Base-by-base conservation (phyloP, 805 yeast species). In the Pichia exigua region DNA sequence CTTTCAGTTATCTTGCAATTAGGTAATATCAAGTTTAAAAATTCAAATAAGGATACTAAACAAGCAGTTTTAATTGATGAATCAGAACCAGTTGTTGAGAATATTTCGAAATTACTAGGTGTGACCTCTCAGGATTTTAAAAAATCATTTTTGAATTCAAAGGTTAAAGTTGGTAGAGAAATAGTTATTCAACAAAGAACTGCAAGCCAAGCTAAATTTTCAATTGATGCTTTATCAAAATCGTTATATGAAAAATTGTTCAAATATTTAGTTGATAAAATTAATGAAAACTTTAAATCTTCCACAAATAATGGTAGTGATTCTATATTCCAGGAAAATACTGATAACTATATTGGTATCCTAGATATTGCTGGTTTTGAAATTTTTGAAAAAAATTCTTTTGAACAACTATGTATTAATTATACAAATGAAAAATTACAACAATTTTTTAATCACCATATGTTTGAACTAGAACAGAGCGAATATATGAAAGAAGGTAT, bases 111-210 rank as follows among this genome's bases (percentile, higher is more conserved):
- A 18, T 68, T 90, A 24, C 73, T 92, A 43, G 95, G 95, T 1
- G 78, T 92, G 24, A 20, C 59, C 3, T 67, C 73, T 4, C 65
- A 68, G 26, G 66, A 74, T 0, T 79, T 86, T 56, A 74, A 73
- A 52, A 80, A 79, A 43, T 74, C 85, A 0, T 71, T 94, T 12
- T 65, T 90, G 35, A 77, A 79, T 40, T 97, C 97, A 6, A 84
- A 81, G 61, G 95, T 91, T 12, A 88, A 82, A 63, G 97, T 97
- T 4, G 99, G 99, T 2, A 77, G 81, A 57, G 99, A 94, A 65
- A 76, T 77, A 67, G 89, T 94, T 40, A 77, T 81, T 21, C 95
- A 89, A 63, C 81, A 91, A 35, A 80, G 86, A 59, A 83, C 83
- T 45, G 83, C 96, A 0, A 66, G 76, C 0, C 97, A 94, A 63